Evolutionary conservation across 495 filamentous ascomycete genomes (phyloP).

Genomic region (Gamarada debralockiae): DNA sequence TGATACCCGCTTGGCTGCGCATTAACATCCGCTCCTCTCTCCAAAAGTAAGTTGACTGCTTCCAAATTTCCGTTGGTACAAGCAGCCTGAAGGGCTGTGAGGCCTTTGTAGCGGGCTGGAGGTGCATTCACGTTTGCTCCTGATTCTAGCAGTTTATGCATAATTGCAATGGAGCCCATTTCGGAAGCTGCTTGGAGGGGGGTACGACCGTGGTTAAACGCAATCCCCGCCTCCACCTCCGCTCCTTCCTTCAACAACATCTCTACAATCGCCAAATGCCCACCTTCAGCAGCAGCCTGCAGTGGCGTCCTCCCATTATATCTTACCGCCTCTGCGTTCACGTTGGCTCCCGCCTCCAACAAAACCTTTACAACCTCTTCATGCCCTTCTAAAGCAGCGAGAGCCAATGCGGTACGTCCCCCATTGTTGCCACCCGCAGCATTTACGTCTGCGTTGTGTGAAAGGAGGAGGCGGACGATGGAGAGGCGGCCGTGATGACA

Average conservation of each 20-base stretch:
- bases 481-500: constrained; percentile 24
- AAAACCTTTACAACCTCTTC: constrained; percentile 19
- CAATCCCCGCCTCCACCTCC: not conserved
- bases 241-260: not conserved
- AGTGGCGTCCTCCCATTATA: constrained; percentile 13
- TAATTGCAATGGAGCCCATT: constrained; percentile 7
- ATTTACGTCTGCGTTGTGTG: constrained; percentile 25
- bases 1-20: not conserved
- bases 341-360: constrained; percentile 9
- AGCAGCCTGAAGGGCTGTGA: constrained; percentile 33
- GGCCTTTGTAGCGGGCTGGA: constrained; percentile 28
- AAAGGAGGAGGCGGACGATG: constrained; percentile 27
- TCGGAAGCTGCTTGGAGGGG: constrained; percentile 5
- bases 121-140: constrained; percentile 27
- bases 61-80: constrained; percentile 21
- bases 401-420: constrained; percentile 27
- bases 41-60: not conserved
- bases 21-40: not conserved
- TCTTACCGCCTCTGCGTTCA: not conserved
- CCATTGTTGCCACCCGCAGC: constrained; percentile 29
- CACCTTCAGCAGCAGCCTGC: constrained; percentile 21
- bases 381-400: constrained; percentile 27
- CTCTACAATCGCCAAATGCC: not conserved
- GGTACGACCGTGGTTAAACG: not conserved
- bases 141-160: constrained; percentile 3